Evolutionary conservation across 768 basidiomycete species (phyloP).

Genomic region (Trametes meyenii): DNA sequence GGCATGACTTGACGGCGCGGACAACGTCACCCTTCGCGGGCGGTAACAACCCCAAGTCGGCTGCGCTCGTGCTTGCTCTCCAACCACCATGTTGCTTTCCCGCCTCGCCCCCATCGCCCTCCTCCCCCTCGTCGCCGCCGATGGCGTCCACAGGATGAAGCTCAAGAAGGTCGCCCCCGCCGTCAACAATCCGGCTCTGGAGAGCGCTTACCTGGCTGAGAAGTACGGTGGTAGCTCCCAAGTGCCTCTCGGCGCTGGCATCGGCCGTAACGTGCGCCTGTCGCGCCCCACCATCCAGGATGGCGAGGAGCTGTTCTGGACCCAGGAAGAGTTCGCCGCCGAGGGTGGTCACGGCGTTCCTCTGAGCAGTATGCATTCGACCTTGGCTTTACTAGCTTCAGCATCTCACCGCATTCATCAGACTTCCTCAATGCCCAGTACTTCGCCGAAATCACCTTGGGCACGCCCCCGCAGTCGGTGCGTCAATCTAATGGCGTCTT

Average conservation of each 20-base stretch:
- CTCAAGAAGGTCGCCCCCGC: conserved; percentile 79
- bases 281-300: conserved; percentile 42
- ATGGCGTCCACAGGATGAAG: conserved; percentile 80
- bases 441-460: conserved; percentile 84
- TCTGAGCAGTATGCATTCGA: conserved; percentile 65
- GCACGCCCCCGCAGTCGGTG: conserved; percentile 81
- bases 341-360: conserved; percentile 87
- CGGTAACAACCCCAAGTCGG: conserved; percentile 18
- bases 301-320: conserved; percentile 73
- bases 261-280: conserved; percentile 62
- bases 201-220: conserved; percentile 86
- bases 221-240: conserved; percentile 80
- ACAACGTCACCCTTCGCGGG: conserved; percentile 20
- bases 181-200: conserved; percentile 63
- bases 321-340: conserved; percentile 62
- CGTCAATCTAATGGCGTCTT: conserved; percentile 32
- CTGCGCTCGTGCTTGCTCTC: conserved; percentile 24
- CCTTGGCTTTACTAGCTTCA: not conserved
- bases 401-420: conserved; percentile 35
- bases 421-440: conserved; percentile 99
- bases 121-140: conserved; percentile 52
- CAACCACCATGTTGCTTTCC: conserved; percentile 43
- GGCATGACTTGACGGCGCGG: not conserved
- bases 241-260: conserved; percentile 70
- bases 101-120: conserved; percentile 44